Conservation (phyloP, 148 eudicot genomes). For the Euryodendron excelsum region DNA sequence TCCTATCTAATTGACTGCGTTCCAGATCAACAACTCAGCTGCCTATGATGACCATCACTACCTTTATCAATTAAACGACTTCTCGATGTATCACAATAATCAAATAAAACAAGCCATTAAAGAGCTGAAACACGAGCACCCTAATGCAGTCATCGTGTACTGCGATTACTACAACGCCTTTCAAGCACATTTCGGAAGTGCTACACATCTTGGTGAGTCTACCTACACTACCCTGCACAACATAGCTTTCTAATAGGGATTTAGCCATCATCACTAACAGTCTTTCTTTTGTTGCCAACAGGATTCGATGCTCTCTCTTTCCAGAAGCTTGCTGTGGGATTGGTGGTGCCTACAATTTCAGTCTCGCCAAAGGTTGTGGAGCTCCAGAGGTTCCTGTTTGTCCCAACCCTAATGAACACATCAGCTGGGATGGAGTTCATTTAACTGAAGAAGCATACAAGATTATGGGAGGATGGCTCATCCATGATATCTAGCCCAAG, state of each 20-base stretch:
- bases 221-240: rapidly evolving
- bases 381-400: neutral
- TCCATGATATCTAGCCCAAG: slow-evolving; percentile 2
- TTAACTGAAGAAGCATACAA: slow-evolving; percentile 7
- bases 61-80: neutral
- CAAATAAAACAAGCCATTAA: slow-evolving; percentile 2
- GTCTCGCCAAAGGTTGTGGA: neutral
- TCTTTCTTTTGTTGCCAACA: neutral
- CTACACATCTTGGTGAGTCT: slow-evolving; percentile 1
- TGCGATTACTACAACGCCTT: slow-evolving; percentile 23
- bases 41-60: slow-evolving; percentile 9
- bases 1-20: slow-evolving; percentile 25
- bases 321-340: slow-evolving; percentile 17
- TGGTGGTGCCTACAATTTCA: slow-evolving; percentile 11
- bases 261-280: neutral
- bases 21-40: neutral
- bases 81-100: slow-evolving; percentile 1
- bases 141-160: neutral
- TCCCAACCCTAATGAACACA: neutral
- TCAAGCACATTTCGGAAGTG: neutral
- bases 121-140: neutral
- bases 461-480: neutral
- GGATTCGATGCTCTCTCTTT: slow-evolving; percentile 9
- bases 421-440: slow-evolving; percentile 24
- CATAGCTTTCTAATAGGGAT: too few relatives aligned